Conservation (phyloP, 768 basidiomycete genomes). For the Crassisporium funariophilum region DNA sequence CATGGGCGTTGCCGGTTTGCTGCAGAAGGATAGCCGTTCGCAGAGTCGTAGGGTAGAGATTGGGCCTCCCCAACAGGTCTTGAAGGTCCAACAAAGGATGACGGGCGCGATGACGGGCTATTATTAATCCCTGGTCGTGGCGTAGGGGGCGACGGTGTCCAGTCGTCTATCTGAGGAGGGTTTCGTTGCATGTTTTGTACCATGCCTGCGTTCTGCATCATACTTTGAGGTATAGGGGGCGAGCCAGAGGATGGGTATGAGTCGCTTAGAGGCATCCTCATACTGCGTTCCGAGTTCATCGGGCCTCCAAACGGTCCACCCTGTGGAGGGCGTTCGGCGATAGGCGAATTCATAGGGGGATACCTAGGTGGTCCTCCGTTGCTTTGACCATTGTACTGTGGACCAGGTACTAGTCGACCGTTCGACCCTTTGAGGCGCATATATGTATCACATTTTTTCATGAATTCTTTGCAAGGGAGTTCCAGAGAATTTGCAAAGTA, state of each 20-base stretch:
- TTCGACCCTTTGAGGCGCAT: conserved; percentile 69
- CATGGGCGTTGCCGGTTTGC: conserved; percentile 55
- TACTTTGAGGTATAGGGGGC: conserved; percentile 49
- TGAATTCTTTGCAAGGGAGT: conserved; percentile 90
- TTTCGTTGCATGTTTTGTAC: conserved; percentile 41
- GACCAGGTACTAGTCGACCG: conserved; percentile 48
- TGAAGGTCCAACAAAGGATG: conserved; percentile 50
- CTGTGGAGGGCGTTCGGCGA: conserved; percentile 49
- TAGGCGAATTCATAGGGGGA: conserved; percentile 37
- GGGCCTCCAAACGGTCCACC: conserved; percentile 42
- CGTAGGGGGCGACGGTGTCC: conserved; percentile 37
- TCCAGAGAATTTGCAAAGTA: conserved; percentile 89
- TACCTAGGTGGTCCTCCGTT: conserved; percentile 45
- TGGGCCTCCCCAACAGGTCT: conserved; percentile 23
- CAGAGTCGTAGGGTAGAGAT: conserved; percentile 37
- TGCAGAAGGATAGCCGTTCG: conserved; percentile 50
- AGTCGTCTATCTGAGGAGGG: conserved; percentile 44
- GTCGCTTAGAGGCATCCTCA: conserved; percentile 29
- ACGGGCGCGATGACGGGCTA: conserved; percentile 47
- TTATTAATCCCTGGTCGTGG: conserved; percentile 42
- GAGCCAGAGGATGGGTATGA: no score
- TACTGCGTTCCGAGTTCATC: conserved; percentile 31
- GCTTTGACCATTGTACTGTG: conserved; percentile 36
- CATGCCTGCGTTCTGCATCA: conserved; percentile 51
- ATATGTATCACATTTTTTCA: conserved; percentile 95